Evolutionary conservation across 108 stramenopile species (phyloP), one percentile per base, ranked within the genome.

Genomic region (Tribonema minus): DNA sequence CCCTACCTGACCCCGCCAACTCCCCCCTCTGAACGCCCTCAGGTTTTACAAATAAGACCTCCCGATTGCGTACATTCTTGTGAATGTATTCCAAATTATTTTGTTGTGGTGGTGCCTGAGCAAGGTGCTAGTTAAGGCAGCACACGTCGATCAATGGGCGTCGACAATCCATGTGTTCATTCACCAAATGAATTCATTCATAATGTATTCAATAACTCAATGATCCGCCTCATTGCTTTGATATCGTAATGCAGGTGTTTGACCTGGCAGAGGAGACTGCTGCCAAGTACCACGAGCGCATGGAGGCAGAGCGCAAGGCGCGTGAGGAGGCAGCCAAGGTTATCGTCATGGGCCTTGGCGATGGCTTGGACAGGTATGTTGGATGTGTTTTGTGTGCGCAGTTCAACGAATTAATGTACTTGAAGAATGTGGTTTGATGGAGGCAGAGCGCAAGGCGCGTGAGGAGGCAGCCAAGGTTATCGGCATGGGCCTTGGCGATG

Each of bases 381-480:
- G n/a, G n/a, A n/a, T n/a, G n/a, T n/a, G n/a, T n/a, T n/a, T n/a
- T n/a, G n/a, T n/a, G n/a, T n/a, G n/a, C n/a, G n/a, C n/a, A n/a
- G n/a, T n/a, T n/a, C n/a, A n/a, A n/a, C n/a, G n/a, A n/a, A n/a
- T n/a, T n/a, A n/a, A n/a, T n/a, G n/a, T n/a, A n/a, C n/a, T n/a
- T n/a, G n/a, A n/a, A n/a, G n/a, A n/a, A n/a, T n/a, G n/a, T n/a
- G n/a, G n/a, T n/a, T n/a, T n/a, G n/a, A 92, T 93, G 92, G 96
- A 97, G 88, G 87, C 85, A 30, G 94, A 97, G 74, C 86, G 93
- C 27, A 93, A 92, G 87, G 91, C 90, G 37, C 82, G 93, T 76
- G 94, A 96, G 77, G 91, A 89, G 41, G 92, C 92, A 4, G 93
- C 96, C 7, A 90, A 92, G 74, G 91, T 92, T 80, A 94, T 97